A percentile compares a stretch with the other conserved stretches of the same genome.
These are phyloP conservation scores for Cercis canadensis DNA, from an alignment of 306 rosid genomes.

Conservation along the genomic window DNA sequence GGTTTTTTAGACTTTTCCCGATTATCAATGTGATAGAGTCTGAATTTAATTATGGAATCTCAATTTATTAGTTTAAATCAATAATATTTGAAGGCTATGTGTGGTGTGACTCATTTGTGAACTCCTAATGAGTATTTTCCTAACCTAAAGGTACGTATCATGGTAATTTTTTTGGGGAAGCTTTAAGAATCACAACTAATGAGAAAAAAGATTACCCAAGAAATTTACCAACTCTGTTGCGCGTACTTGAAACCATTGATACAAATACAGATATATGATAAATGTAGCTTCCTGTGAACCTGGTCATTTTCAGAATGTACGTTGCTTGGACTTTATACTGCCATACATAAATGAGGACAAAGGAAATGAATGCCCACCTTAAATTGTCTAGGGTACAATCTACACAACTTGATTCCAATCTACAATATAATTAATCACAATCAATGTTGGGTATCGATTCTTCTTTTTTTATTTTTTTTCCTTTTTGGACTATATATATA, in stretches of 20 bases:
- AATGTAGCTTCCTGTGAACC: constrained; percentile 33
- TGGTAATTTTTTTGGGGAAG: neutral
- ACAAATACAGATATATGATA: neutral
- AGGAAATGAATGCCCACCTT: constrained; percentile 39
- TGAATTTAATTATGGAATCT: too few species aligned
- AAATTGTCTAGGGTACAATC: constrained; percentile 35
- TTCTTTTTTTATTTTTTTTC: neutral
- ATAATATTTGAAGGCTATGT: neutral
- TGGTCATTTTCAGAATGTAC: constrained; percentile 42
- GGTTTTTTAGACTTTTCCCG: too few species aligned
- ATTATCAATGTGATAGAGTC: too few species aligned
- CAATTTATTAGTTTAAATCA: too few species aligned
- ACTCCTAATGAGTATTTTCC: constrained; percentile 16
- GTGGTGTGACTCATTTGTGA: neutral
- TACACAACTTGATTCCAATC: constrained; percentile 33
- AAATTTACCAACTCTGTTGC: neutral
- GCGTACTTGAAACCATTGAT: neutral
- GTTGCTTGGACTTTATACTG: constrained; percentile 41
- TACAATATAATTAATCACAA: constrained; percentile 11
- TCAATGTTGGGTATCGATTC: neutral
- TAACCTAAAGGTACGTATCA: constrained; percentile 38
- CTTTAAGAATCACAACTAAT: neutral
- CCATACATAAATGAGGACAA: constrained; percentile 36
- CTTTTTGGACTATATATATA: neutral
- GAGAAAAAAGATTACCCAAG: neutral